These are phyloP conservation scores for Volvariella surrecta DNA, from an alignment of 1,284 basidiomycete genomes.

Conservation along the genomic window DNA sequence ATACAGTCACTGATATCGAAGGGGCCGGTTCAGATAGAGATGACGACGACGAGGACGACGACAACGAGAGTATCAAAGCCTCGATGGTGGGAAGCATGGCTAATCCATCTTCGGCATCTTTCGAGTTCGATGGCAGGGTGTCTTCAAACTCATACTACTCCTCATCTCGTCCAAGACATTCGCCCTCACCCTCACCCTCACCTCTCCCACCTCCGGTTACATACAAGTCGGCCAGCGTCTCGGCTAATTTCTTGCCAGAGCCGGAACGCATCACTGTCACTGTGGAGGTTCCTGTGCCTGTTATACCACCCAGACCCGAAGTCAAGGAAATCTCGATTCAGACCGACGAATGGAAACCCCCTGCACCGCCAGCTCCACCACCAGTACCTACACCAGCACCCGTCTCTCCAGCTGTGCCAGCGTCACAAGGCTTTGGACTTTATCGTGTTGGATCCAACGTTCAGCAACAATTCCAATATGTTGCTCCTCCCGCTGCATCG, in stretches of 20 bases:
- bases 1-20: slow-evolving; percentile 65
- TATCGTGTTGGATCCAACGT: slow-evolving; percentile 49
- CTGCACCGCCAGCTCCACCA: slow-evolving; percentile 23
- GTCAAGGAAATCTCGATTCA: slow-evolving; percentile 68
- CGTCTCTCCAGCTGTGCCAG: slow-evolving; percentile 16
- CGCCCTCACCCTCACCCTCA: slow-evolving; percentile 2
- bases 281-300: slow-evolving; percentile 10
- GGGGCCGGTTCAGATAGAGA: slow-evolving; percentile 44
- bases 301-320: slow-evolving; percentile 43
- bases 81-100: slow-evolving; percentile 30
- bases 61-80: slow-evolving; percentile 59
- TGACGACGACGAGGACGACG: slow-evolving; percentile 52
- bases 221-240: slow-evolving; percentile 29
- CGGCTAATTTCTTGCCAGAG: slow-evolving; percentile 21
- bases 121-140: background rate
- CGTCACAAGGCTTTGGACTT: slow-evolving; percentile 29
- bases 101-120: slow-evolving; percentile 6
- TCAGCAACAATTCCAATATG: slow-evolving; percentile 74
- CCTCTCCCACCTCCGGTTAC: slow-evolving; percentile 5
- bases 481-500: slow-evolving; percentile 38
- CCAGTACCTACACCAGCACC: slow-evolving; percentile 22
- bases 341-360: slow-evolving; percentile 62
- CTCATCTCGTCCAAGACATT: slow-evolving; percentile 12
- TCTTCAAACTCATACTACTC: slow-evolving; percentile 18
- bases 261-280: slow-evolving; percentile 10